Percentiles rank a stretch among this genome's conserved stretches.
These are phyloP conservation scores for Bonia amplexicaulis DNA, from an alignment of 176 grass and related monocot genomes.

Conservation along the genomic window DNA sequence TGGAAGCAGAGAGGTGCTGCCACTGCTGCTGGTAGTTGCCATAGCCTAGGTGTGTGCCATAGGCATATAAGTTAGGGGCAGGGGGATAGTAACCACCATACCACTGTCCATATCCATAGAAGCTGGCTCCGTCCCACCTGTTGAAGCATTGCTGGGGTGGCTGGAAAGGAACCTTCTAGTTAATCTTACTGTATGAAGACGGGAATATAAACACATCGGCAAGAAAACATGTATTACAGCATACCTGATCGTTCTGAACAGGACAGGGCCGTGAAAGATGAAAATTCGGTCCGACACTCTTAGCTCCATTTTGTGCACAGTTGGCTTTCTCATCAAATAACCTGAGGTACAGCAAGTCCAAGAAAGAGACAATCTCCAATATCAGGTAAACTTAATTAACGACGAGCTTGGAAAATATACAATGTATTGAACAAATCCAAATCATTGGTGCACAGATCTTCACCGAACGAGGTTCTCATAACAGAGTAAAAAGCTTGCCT, in stretches of 20 bases:
- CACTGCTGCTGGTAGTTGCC: neutral
- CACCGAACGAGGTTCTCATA: neutral
- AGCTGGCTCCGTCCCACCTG: neutral
- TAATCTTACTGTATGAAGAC: neutral
- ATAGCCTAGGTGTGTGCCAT: neutral
- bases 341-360: neutral
- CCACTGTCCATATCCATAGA: slow-evolving; percentile 2
- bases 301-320: neutral
- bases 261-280: neutral
- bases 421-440: neutral
- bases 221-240: neutral
- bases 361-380: neutral
- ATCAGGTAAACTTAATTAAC: neutral
- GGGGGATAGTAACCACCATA: neutral
- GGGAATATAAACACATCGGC: neutral
- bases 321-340: neutral
- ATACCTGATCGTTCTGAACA: neutral
- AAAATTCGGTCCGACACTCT: neutral
- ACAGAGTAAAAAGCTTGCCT: slow-evolving; percentile 3
- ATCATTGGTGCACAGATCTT: neutral
- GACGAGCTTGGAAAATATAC: neutral
- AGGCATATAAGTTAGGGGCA: neutral
- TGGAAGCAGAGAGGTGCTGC: no score
- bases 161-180: neutral
- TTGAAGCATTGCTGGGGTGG: neutral